Percentiles rank a stretch among this genome's conserved stretches.
These are phyloP conservation scores for Ilyonectria robusta DNA, from an alignment of 2,329 filamentous ascomycete species.

Conservation along the genomic window DNA sequence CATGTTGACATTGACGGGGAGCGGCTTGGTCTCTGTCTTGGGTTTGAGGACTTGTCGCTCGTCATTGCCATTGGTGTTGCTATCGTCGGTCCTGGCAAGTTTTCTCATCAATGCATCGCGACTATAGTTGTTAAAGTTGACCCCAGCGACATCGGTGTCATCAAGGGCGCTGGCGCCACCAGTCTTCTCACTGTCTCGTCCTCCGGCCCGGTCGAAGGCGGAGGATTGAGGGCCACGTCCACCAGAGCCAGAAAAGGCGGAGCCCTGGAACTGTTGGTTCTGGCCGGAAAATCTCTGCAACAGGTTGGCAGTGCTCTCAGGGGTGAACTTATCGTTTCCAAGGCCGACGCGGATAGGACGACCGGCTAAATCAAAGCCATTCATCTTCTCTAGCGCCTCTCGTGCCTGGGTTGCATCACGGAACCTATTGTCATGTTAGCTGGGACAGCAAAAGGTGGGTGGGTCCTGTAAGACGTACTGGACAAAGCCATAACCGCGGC, in stretches of 20 bases:
- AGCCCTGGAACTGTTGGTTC: slow-evolving; percentile 86
- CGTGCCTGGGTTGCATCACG: slow-evolving; percentile 91
- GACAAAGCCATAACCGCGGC: slow-evolving; percentile 97
- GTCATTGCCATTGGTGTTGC: slow-evolving; percentile 73
- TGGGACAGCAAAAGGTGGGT: not conserved
- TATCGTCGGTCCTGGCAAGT: slow-evolving; percentile 94
- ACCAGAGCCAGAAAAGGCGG: slow-evolving; percentile 90
- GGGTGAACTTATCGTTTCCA: slow-evolving; percentile 99
- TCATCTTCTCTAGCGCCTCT: slow-evolving; percentile 98
- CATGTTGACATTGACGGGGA: slow-evolving; percentile 90
- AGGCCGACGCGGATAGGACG: slow-evolving; percentile 98
- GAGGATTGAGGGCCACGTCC: slow-evolving; percentile 88
- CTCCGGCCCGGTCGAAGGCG: slow-evolving; percentile 91
- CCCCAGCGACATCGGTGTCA: slow-evolving; percentile 96
- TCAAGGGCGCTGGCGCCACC: slow-evolving; percentile 95
- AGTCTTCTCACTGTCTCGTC: slow-evolving; percentile 90
- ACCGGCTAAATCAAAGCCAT: slow-evolving; percentile 97
- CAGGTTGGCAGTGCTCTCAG: slow-evolving; percentile 93
- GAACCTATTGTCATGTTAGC: slow-evolving; percentile 73
- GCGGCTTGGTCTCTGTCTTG: slow-evolving; percentile 82
- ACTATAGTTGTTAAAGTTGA: slow-evolving; percentile 99
- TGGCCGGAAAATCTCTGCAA: slow-evolving; percentile 92
- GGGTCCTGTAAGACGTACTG: slow-evolving; percentile 76
- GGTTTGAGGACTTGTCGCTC: slow-evolving; percentile 82
- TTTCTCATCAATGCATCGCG: slow-evolving; percentile 99